phyloP scores from a whole-genome alignment of 345 rosid genomes.

The Eucalyptus erythrocorys region DNA sequence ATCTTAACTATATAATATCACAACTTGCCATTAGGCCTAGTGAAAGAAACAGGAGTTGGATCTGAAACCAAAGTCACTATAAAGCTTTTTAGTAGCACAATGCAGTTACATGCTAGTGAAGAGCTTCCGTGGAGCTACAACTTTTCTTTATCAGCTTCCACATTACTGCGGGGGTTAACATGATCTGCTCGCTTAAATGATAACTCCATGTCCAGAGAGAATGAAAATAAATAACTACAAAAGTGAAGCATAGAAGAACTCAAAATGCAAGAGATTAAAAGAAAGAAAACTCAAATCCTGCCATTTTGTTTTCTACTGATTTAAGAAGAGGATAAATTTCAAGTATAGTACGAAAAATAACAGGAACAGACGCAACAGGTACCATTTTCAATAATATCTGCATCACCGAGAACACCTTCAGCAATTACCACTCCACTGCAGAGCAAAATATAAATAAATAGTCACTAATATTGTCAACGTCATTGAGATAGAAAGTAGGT shows the following conservation, averaged over 20 bases:
- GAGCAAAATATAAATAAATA: conserved; percentile 3
- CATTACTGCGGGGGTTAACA: neutral
- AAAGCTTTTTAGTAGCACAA: neutral
- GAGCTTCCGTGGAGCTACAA: neutral
- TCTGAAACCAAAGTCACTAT: neutral
- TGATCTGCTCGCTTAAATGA: neutral
- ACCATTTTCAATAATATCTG: conserved; percentile 42
- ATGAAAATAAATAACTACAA: neutral
- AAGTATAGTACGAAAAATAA: neutral
- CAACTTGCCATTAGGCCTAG: neutral
- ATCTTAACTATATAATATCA: neutral
- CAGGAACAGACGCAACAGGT: neutral
- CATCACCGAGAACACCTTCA: conserved; percentile 61
- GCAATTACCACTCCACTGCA: conserved; percentile 97
- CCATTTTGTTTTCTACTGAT: neutral
- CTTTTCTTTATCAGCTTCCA: neutral
- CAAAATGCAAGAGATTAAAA: neutral
- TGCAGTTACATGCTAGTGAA: neutral
- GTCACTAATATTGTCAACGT: neutral
- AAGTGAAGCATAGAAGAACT: neutral
- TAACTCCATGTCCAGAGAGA: neutral
- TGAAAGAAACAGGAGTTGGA: neutral
- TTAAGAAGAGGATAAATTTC: neutral
- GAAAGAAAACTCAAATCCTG: neutral
- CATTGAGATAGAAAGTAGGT: neutral